Evolutionary conservation across 1,284 basidiomycete genomes (phyloP), one percentile per base, ranked within the genome.

Genomic region (Neotropicomus parvogracilis): DNA sequence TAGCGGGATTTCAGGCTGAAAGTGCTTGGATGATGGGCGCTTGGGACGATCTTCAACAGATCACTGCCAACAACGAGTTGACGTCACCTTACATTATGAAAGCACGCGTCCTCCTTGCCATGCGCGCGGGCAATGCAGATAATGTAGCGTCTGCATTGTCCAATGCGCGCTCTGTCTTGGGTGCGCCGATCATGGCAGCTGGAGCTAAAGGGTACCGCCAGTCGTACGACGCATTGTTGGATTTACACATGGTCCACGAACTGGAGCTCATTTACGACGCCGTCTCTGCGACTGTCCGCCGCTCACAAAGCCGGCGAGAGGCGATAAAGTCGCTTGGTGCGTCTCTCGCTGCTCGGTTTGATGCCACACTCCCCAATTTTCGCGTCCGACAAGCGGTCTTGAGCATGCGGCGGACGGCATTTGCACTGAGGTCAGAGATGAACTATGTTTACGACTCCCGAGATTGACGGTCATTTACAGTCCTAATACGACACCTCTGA

Each of bases 21-120:
- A 92, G 94, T 48, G 91, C 92, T 1, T 95, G 94, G 83, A 95
- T 95, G 75, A 85, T 93, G 17, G 90, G 93, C 8, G 92, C 95
- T 56, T 98, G 95, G 95, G 76, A 81, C 9, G 87, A 88, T 40
- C 86, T 97, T 19, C 73, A 81, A 49, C 65, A 68, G 6, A 73
- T 88, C 29, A 77, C 86, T 29, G 68, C 75, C n/a, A 68, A 71
- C 24, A 70, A 75, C 20, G 70, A 75, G 42, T 62, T 68, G 29
- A 73, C 77, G 31, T 75, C 76, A 1, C 72, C 91, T 0, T 80
- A 88, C 33, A 76, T 88, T 32, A 81, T 88, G 16, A 85, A 97
- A 50, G 95, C 89, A 4, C 80, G 85, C 21, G 81, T 94, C 13
- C 76, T 99, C 26, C 73, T 97, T 11, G 84, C 91, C 1, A 85